These are phyloP conservation scores for Parachaetomium inaequale DNA, from an alignment of 495 filamentous ascomycete species.

Conservation along the genomic window DNA sequence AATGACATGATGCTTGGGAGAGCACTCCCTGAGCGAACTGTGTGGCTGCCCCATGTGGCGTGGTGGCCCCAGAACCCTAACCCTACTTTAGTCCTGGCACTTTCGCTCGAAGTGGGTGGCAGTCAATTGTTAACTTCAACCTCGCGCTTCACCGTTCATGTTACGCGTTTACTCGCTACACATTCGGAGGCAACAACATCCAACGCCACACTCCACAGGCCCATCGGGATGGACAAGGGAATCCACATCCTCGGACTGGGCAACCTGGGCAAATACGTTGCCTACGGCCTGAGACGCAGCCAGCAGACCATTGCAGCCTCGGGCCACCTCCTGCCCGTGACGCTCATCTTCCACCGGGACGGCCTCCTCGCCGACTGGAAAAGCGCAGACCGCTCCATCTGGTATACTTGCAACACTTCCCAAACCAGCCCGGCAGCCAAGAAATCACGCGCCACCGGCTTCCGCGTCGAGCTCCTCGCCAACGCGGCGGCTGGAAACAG, in stretches of 20 bases:
- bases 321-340: slow-evolving; percentile 23
- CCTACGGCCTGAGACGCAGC: slow-evolving; percentile 26
- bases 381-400: slow-evolving; percentile 20
- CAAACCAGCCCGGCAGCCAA: too few species aligned
- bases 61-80: background rate
- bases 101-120: too few species aligned
- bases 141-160: too few species aligned
- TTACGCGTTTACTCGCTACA: too few species aligned
- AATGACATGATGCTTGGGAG: too few species aligned
- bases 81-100: background rate
- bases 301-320: background rate
- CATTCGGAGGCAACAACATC: too few species aligned
- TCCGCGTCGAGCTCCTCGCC: background rate
- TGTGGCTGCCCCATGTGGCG: too few species aligned
- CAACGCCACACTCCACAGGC: background rate
- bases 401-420: background rate
- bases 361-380: slow-evolving; percentile 32
- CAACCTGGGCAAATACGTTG: slow-evolving; percentile 51
- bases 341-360: slow-evolving; percentile 38
- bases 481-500: background rate
- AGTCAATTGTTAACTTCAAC: background rate
- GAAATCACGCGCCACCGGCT: slow-evolving; percentile 21
- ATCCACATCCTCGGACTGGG: slow-evolving; percentile 53
- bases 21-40: too few species aligned
- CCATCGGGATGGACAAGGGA: background rate